Percentiles rank a stretch among this genome's conserved stretches.
Conservation (phyloP, 169 alveolate species). For the Plasmodium reichenowi region DNA sequence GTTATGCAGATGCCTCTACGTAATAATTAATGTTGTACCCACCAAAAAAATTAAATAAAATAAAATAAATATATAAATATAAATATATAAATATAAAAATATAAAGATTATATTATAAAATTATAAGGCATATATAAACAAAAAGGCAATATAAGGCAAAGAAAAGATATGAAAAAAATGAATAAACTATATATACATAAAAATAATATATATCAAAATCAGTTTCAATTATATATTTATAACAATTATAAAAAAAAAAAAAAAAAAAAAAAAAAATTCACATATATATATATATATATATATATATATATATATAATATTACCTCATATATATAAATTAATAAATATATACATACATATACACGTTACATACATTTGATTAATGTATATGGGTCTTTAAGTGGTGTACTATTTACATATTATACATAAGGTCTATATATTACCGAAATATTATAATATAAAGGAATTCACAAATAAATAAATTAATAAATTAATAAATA, state of each 20-base stretch:
- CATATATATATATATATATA: constrained; percentile 16
- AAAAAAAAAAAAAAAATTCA: background rate
- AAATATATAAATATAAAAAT: too few species aligned
- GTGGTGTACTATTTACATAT: too few species aligned
- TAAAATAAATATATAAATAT: too few species aligned
- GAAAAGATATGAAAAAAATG: background rate
- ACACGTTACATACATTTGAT: background rate
- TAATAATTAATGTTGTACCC: background rate
- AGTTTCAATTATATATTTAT: constrained; percentile 35
- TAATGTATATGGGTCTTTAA: too few species aligned
- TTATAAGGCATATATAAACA: too few species aligned
- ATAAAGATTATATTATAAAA: too few species aligned
- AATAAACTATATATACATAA: background rate
- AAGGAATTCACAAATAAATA: too few species aligned
- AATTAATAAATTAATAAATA: too few species aligned
- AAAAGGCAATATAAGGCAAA: too few species aligned
- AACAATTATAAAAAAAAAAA: constrained; percentile 10
- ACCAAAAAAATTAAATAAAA: constrained; percentile 1
- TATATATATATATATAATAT: constrained; percentile 14
- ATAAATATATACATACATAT: constrained; percentile 27
- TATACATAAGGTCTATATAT: too few species aligned
- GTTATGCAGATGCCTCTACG: background rate
- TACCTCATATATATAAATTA: constrained; percentile 6
- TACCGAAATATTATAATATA: too few species aligned
- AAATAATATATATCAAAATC: constrained; percentile 28